phyloP scores from a whole-genome alignment of 345 rosid genomes.

The Populus euphratica region DNA sequence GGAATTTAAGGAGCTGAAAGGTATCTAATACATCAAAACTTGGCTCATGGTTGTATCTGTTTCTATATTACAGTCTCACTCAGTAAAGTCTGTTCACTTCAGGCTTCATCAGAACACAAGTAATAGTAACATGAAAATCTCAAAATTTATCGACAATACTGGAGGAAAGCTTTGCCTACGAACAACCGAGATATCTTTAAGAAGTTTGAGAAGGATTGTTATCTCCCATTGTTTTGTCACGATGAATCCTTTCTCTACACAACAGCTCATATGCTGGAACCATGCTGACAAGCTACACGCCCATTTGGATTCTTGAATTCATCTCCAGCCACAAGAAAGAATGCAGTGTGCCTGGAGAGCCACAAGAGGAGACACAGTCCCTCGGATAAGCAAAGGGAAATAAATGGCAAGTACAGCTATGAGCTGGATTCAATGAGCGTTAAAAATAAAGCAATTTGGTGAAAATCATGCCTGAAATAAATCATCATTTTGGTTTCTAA shows the following conservation, averaged over 20 bases:
- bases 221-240: neutral
- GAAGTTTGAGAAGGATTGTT: neutral
- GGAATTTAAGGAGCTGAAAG: neutral
- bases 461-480: slow-evolving; percentile 60
- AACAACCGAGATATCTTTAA: neutral
- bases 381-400: neutral
- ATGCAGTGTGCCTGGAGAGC: slow-evolving; percentile 71
- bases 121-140: neutral
- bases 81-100: neutral
- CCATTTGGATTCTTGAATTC: slow-evolving; percentile 65
- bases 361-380: neutral
- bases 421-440: neutral
- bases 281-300: slow-evolving; percentile 51
- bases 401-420: neutral
- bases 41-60: neutral
- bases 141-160: slow-evolving; percentile 3
- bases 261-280: slow-evolving; percentile 25
- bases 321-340: slow-evolving; percentile 90
- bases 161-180: neutral
- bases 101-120: neutral
- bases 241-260: slow-evolving; percentile 2
- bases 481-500: slow-evolving; percentile 74
- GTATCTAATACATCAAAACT: neutral
- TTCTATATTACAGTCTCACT: neutral
- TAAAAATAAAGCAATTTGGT: neutral